phyloP scores from a whole-genome alignment of 768 basidiomycete species.

The Podaxis carcinomalis region DNA sequence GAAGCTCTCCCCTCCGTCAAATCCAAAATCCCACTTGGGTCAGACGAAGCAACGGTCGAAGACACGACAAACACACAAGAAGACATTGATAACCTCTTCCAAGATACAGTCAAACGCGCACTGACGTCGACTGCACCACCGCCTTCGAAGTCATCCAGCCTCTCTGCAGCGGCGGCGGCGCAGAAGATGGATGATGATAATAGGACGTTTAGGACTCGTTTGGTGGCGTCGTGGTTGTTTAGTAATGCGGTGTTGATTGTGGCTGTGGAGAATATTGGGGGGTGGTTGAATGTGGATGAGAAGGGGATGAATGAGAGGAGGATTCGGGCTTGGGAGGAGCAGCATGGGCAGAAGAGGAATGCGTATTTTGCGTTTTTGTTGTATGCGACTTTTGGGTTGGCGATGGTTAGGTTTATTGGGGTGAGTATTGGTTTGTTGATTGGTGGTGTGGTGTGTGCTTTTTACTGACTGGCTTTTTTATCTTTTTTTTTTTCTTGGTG shows the following conservation, averaged over 20 bases:
- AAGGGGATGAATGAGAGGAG: constrained; percentile 24
- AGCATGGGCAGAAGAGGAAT: constrained; percentile 39
- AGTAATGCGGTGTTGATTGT: constrained; percentile 68
- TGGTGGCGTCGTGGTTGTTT: constrained; percentile 80
- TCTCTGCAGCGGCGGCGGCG: constrained; percentile 42
- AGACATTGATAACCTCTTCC: constrained; percentile 87
- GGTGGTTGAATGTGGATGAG: constrained; percentile 30
- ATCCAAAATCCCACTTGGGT: constrained; percentile 63
- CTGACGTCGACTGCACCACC: constrained; percentile 60
- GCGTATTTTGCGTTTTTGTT: constrained; percentile 75
- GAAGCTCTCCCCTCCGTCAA: constrained; percentile 87
- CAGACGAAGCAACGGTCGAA: constrained; percentile 76
- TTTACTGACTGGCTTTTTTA: not conserved
- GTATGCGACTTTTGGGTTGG: constrained; percentile 73
- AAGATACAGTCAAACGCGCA: constrained; percentile 86
- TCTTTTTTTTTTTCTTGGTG: not conserved
- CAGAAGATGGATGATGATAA: constrained; percentile 88
- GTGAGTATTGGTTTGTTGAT: constrained; percentile 39
- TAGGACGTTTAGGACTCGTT: constrained; percentile 89
- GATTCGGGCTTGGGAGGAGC: constrained; percentile 32
- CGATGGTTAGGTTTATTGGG: constrained; percentile 69
- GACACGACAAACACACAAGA: constrained; percentile 79
- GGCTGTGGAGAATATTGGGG: constrained; percentile 73
- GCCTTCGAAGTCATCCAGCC: not conserved
- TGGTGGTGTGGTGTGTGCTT: not conserved